Conservation (phyloP, 2,329 filamentous ascomycete genomes). For the Cyphellophora attinorum region DNA sequence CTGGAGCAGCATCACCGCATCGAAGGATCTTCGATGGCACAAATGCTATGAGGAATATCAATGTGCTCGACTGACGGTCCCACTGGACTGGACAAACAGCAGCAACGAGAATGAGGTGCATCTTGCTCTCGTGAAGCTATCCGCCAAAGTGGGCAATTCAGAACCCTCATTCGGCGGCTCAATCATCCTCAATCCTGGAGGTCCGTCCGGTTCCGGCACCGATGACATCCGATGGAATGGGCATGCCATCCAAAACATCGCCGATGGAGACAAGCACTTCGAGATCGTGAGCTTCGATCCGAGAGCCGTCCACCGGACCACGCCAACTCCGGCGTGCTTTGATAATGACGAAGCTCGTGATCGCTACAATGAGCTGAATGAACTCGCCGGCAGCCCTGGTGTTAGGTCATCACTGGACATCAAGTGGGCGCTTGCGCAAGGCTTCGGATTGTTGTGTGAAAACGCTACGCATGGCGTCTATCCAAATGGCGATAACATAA, state of each 20-base stretch:
- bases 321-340: slow-evolving; percentile 20
- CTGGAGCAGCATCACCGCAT: slow-evolving; percentile 17
- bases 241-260: slow-evolving; percentile 16
- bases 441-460: slow-evolving; percentile 12
- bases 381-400: slow-evolving; percentile 11
- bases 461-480: slow-evolving; percentile 14
- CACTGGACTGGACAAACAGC: slow-evolving; percentile 35
- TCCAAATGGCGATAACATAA: slow-evolving; percentile 19
- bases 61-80: slow-evolving; percentile 41
- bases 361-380: slow-evolving; percentile 3
- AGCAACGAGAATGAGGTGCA: slow-evolving; percentile 26
- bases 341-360: slow-evolving; percentile 8
- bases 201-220: slow-evolving; percentile 29
- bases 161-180: slow-evolving; percentile 38
- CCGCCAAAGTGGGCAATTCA: slow-evolving; percentile 26
- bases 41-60: slow-evolving; percentile 36
- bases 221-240: slow-evolving; percentile 19
- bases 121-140: slow-evolving; percentile 37
- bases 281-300: slow-evolving; percentile 35
- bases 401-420: slow-evolving; percentile 8
- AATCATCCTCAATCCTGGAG: slow-evolving; percentile 39
- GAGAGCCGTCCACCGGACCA: slow-evolving; percentile 29
- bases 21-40: slow-evolving; percentile 24
- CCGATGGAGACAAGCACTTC: slow-evolving; percentile 30
- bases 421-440: slow-evolving; percentile 14